phyloP scores from a whole-genome alignment of 2,329 filamentous ascomycete species.

The Cladosporium phlei region DNA sequence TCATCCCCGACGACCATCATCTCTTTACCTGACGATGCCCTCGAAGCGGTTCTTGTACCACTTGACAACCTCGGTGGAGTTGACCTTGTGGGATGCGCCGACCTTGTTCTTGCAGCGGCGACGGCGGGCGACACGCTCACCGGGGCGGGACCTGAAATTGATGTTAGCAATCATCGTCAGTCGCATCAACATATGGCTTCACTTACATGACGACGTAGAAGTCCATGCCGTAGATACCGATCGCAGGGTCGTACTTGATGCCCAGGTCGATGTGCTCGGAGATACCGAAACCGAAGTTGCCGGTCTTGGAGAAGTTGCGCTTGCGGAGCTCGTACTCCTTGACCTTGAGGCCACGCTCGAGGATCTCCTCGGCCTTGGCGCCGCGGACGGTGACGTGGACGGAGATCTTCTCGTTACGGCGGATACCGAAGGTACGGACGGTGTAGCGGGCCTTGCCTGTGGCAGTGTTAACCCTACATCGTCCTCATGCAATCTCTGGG shows the following conservation, averaged over 20 bases:
- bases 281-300: conserved; percentile 99
- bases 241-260: conserved; percentile 99
- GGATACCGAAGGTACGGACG: conserved; percentile 99
- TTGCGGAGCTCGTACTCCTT: conserved; percentile 99
- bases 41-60: conserved; percentile 98
- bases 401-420: conserved; percentile 99
- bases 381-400: conserved; percentile 99
- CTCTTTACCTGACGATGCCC: conserved; percentile 92
- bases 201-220: conserved; percentile 99
- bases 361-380: conserved; percentile 98
- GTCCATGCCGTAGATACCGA: conserved; percentile 99
- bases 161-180: conserved; percentile 26
- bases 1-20: conserved; percentile 21
- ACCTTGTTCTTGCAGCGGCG: conserved; percentile 83
- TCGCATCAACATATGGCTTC: not conserved
- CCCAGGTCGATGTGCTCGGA: conserved; percentile 99
- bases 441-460: conserved; percentile 99
- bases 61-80: conserved; percentile 90
- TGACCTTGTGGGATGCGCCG: conserved; percentile 87
- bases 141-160: conserved; percentile 72
- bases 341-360: conserved; percentile 99
- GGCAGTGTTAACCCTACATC: conserved; percentile 14
- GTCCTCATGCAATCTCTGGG: conserved; percentile 1
- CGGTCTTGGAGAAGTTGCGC: conserved; percentile 99
- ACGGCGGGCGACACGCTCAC: conserved; percentile 95